Percentiles rank a stretch among this genome's conserved stretches.
phyloP scores from a whole-genome alignment of 352 stramenopile species.

The Salisapilia sapeloensis region DNA sequence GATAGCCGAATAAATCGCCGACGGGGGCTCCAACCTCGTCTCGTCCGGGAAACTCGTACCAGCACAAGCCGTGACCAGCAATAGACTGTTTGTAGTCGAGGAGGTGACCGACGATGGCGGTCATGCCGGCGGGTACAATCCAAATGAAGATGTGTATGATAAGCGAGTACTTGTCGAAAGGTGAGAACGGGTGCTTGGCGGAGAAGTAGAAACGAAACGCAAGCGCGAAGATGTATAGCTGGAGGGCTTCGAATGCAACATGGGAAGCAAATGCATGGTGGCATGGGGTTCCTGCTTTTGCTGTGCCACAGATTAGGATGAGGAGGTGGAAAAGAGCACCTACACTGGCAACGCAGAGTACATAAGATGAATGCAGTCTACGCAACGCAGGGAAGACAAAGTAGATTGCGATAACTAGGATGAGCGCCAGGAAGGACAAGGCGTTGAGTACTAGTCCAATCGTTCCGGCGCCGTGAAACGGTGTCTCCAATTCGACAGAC shows the following conservation, averaged over 20 bases:
- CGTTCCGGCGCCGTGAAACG: too few relatives aligned
- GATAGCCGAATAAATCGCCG: too few relatives aligned
- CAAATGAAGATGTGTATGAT: slow-evolving; percentile 64
- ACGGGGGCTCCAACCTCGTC: slow-evolving; percentile 31
- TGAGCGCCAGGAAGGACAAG: slow-evolving; percentile 57
- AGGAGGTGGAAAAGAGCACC: slow-evolving; percentile 70
- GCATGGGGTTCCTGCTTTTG: slow-evolving; percentile 36
- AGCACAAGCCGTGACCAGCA: slow-evolving; percentile 77
- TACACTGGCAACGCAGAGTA: slow-evolving; percentile 72
- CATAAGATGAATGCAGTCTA: slow-evolving; percentile 57
- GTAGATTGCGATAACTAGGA: slow-evolving; percentile 68
- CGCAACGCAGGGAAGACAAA: slow-evolving; percentile 64
- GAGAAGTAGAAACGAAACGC: slow-evolving; percentile 80
- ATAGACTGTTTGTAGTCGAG: slow-evolving; percentile 32
- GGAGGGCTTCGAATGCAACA: slow-evolving; percentile 50
- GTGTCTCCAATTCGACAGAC: too few relatives aligned
- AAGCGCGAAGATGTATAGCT: slow-evolving; percentile 76
- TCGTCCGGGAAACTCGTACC: slow-evolving; percentile 30
- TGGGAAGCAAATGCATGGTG: slow-evolving; percentile 42
- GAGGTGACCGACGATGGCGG: slow-evolving; percentile 17
- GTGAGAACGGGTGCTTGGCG: slow-evolving; percentile 76
- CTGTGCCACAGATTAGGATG: too few relatives aligned
- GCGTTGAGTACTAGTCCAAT: too few relatives aligned
- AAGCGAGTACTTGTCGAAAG: slow-evolving; percentile 38
- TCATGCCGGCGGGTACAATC: slow-evolving; percentile 21